Evolutionary conservation across 2,329 filamentous ascomycete species (phyloP), one percentile per base, ranked within the genome.

Genomic region (Chalaropsis thielavioides): DNA sequence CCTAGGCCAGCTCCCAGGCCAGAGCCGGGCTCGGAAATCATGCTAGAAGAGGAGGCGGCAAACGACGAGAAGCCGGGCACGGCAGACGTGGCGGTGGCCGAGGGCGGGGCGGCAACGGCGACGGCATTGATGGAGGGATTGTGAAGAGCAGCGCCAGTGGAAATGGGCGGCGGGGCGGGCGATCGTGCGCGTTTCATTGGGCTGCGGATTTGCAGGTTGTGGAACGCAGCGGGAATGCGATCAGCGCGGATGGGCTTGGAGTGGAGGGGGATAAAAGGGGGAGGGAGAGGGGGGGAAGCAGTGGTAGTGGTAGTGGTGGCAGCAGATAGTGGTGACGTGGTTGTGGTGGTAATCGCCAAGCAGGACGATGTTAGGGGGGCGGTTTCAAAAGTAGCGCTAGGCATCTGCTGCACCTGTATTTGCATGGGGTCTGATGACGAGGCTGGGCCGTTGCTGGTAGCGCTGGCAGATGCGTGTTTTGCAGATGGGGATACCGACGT

Each of bases 181-280:
- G 79, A 80, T 62, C 76, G 75, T 66, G 77, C 77, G 70, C 79
- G 77, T 72, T 81, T 81, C 64, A 76, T 73, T 27, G 77, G 74
- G 64, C 75, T 72, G 64, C 76, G 75, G 63, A 80, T 73, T 62
- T 77, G 75, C 66, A 81, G 73, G 67, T 73, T 74, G 49, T 76
- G 76, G 62, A 81, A 79, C 49, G 78, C 72, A 19, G 75, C 73
- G 13, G 68, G 64, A 58, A 68, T 65, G 63, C 69, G 67, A 51
- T 68, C 66, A 44, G 67, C 65, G 62, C 54, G 61, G 38, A 58
- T 38, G 54, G 56, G 65, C 61, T 56, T 67, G 40, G 67, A n/a
- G 49, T 64, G 63, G 51, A 66, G 44, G 56, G 56, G 62, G 62
- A 66, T 41, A 11, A 61, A 40, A 17, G 58, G 35, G 24, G 64